Conservation (phyloP, 768 basidiomycete genomes). For the Boletus coccyginus region DNA sequence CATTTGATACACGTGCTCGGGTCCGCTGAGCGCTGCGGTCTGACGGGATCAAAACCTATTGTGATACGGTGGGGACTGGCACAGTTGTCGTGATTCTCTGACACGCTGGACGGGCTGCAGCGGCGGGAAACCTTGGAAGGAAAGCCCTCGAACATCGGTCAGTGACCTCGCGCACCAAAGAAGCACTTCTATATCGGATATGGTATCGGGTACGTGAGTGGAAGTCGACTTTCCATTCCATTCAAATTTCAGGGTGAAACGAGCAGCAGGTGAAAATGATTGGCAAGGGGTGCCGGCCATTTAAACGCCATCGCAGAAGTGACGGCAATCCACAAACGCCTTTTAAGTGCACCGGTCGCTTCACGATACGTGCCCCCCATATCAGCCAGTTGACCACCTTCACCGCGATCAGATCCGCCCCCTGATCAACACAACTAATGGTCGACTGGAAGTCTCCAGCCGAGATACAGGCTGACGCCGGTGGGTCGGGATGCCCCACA, state of each 20-base stretch:
- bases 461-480: constrained; percentile 46
- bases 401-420: background rate
- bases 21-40: background rate
- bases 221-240: constrained; percentile 8
- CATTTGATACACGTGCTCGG: background rate
- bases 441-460: constrained; percentile 53
- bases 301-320: constrained; percentile 21
- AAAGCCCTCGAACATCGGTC: background rate
- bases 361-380: background rate
- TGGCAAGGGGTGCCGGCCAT: constrained; percentile 5
- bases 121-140: background rate
- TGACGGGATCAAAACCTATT: background rate
- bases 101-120: background rate
- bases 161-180: constrained; percentile 5
- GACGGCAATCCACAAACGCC: background rate
- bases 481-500: constrained; percentile 29
- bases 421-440: constrained; percentile 35
- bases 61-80: background rate
- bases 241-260: background rate
- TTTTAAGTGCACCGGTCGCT: constrained; percentile 10
- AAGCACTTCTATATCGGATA: constrained; percentile 8
- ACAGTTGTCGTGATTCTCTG: background rate
- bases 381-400: background rate
- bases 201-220: constrained; percentile 4
- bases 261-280: constrained; percentile 1